These are phyloP conservation scores for Prinsepia uniflora DNA, from an alignment of 306 rosid genomes.

Conservation along the genomic window DNA sequence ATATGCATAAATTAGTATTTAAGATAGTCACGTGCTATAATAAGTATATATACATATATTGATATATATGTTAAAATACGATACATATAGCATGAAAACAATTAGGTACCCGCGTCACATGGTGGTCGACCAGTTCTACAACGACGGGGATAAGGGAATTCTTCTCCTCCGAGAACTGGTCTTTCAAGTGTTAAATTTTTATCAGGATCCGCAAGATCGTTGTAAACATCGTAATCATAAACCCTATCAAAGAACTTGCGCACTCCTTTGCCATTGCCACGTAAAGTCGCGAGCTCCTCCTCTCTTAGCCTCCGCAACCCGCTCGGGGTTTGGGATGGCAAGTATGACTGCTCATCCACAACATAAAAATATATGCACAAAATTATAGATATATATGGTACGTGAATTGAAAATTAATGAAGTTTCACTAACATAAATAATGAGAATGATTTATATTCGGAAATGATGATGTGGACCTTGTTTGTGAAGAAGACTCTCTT, in stretches of 20 bases:
- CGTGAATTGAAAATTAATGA: not conserved
- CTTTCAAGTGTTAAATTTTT: slow-evolving; percentile 20
- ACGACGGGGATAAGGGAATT: slow-evolving; percentile 36
- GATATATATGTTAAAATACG: too few species aligned
- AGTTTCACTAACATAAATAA: too few species aligned
- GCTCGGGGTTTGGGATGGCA: slow-evolving; percentile 41
- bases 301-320: slow-evolving; percentile 39
- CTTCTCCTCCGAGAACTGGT: slow-evolving; percentile 33
- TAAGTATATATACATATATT: too few species aligned
- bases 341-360: slow-evolving; percentile 31
- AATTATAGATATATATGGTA: not conserved
- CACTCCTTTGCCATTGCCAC: slow-evolving; percentile 44
- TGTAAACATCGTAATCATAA: slow-evolving; percentile 51
- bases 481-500: slow-evolving; percentile 61
- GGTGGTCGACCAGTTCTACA: slow-evolving; percentile 37
- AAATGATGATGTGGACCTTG: slow-evolving; percentile 36
- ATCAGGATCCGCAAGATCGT: slow-evolving; percentile 46
- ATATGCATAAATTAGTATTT: not conserved
- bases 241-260: slow-evolving; percentile 36
- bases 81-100: too few species aligned
- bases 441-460: too few species aligned
- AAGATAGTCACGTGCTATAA: not conserved
- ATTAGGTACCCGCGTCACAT: slow-evolving; percentile 1
- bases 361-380: not conserved
- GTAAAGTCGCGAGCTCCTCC: slow-evolving; percentile 34